Conservation (phyloP, 331 rosid genomes). For the Rosa hybrid region DNA sequence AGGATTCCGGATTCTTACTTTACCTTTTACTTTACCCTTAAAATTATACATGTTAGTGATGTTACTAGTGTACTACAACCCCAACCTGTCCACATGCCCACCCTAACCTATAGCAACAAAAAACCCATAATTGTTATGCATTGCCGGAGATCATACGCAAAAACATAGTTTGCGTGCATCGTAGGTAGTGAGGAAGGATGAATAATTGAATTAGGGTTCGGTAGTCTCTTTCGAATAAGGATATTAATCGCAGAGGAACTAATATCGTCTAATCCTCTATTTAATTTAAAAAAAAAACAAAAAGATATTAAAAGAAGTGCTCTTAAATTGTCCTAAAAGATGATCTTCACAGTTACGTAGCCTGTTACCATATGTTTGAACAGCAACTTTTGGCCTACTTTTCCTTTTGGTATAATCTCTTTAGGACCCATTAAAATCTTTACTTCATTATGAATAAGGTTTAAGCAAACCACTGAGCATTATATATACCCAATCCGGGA, state of each 20-base stretch:
- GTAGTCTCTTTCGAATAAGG: too few species aligned
- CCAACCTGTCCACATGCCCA: constrained; percentile 38
- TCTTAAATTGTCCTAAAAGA: too few species aligned
- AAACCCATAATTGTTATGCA: background rate
- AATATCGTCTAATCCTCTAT: too few species aligned
- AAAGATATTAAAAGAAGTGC: too few species aligned
- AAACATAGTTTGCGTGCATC: too few species aligned
- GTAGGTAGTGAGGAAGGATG: too few species aligned
- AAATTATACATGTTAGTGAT: constrained; percentile 25
- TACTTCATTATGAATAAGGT: background rate
- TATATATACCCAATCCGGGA: background rate
- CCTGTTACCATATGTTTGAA: background rate
- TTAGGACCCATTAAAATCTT: too few species aligned
- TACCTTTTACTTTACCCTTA: constrained; percentile 26
- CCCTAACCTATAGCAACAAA: background rate
- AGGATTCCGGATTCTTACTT: constrained; percentile 48
- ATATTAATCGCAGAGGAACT: too few species aligned
- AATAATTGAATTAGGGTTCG: too few species aligned
- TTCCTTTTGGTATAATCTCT: background rate
- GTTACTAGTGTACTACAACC: constrained; percentile 12
- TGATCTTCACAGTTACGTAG: background rate
- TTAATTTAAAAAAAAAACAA: too few species aligned
- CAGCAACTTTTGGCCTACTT: background rate
- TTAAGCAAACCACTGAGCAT: background rate
- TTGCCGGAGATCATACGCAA: background rate